These are phyloP conservation scores for Acanthamoeba healyi DNA, from an alignment of 208 protist genomes.

Conservation along the genomic window DNA sequence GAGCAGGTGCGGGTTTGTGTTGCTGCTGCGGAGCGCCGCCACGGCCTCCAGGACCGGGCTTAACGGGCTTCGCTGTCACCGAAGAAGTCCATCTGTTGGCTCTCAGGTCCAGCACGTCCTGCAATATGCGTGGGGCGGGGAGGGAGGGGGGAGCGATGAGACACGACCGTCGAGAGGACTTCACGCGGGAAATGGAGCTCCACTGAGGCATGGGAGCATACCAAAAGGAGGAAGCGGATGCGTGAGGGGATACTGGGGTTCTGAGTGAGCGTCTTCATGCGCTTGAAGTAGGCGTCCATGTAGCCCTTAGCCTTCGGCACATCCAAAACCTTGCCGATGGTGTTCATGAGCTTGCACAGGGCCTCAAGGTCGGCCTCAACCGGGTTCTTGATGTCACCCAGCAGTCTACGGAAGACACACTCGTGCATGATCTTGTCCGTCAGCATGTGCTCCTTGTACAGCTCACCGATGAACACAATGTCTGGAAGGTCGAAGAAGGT, in stretches of 20 bases:
- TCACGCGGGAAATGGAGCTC: no score
- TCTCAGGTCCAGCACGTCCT: constrained; percentile 81
- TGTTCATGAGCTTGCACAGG: constrained; percentile 82
- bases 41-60: background rate
- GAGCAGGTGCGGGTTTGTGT: no score
- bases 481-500: constrained; percentile 10
- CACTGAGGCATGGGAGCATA: background rate
- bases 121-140: background rate
- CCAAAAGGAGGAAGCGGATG: constrained; percentile 77
- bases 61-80: background rate
- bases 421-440: constrained; percentile 86
- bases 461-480: constrained; percentile 86
- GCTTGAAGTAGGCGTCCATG: constrained; percentile 67
- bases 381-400: constrained; percentile 47
- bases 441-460: constrained; percentile 84
- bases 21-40: no score
- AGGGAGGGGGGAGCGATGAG: no score
- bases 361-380: constrained; percentile 78
- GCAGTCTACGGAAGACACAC: constrained; percentile 71
- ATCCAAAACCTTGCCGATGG: constrained; percentile 74
- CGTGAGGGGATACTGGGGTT: constrained; percentile 32
- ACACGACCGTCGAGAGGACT: no score
- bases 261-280: background rate
- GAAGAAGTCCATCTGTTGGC: constrained; percentile 69
- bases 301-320: constrained; percentile 49